A percentile compares a stretch with the other conserved stretches of the same genome.
Evolutionary conservation across 192 early-diverging fungal genomes (phyloP).

Genomic region (Spizellomyces punctatus): DNA sequence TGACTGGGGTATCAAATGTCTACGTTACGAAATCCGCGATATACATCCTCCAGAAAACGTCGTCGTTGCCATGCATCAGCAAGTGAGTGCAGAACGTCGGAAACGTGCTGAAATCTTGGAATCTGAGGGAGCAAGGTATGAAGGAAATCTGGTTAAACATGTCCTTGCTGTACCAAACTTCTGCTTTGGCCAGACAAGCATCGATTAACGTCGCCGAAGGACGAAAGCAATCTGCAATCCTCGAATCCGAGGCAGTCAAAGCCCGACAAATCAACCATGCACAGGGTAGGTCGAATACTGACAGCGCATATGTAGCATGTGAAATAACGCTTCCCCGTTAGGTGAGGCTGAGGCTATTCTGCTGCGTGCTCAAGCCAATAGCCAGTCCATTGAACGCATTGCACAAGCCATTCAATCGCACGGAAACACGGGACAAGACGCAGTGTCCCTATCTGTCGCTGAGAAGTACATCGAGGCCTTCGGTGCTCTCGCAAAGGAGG

Average conservation of each 20-base stretch:
- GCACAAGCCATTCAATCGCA: conserved; percentile 69
- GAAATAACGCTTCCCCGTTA: conserved; percentile 18
- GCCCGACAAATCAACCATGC: conserved; percentile 89
- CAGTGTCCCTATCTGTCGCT: conserved; percentile 87
- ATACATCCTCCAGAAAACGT: conserved; percentile 95
- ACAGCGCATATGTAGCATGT: not conserved
- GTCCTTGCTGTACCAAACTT: too few species aligned
- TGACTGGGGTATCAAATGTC: conserved; percentile 95
- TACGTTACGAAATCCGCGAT: conserved; percentile 95
- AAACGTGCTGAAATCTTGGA: conserved; percentile 93
- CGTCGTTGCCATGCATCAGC: conserved; percentile 95
- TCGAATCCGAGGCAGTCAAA: conserved; percentile 94
- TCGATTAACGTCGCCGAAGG: conserved; percentile 98
- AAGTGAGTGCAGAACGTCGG: conserved; percentile 93
- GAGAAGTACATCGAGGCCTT: conserved; percentile 98
- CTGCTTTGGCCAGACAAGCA: conserved; percentile 63
- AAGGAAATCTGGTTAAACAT: not conserved
- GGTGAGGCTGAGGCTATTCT: conserved; percentile 90
- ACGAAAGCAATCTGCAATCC: conserved; percentile 83
- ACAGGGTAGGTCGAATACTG: conserved; percentile 47
- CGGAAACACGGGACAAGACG: conserved; percentile 68
- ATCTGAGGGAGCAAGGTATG: conserved; percentile 52
- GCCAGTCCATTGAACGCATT: conserved; percentile 79
- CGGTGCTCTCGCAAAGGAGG: conserved; percentile 88
- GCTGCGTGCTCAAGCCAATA: conserved; percentile 79